Conservation (phyloP, 768 basidiomycete genomes). For the Collybia sp. region DNA sequence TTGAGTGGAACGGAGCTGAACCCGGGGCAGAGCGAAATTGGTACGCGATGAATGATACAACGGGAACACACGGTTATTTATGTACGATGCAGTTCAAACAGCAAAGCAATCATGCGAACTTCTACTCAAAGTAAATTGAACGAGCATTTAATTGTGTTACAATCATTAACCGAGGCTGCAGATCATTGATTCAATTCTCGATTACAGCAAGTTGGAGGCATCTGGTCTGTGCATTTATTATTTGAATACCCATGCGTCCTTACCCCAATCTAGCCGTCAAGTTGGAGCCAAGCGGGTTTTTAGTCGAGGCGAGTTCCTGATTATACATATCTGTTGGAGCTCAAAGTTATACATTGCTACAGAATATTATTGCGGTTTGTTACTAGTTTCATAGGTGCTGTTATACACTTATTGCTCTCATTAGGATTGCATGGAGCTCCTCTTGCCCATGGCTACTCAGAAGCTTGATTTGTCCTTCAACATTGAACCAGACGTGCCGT, state of each 20-base stretch:
- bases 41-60: slow-evolving; percentile 23
- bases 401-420: too few relatives aligned
- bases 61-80: neutral
- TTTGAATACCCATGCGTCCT: slow-evolving; percentile 1
- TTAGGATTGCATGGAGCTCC: slow-evolving; percentile 73
- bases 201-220: slow-evolving; percentile 78
- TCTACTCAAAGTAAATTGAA: slow-evolving; percentile 48
- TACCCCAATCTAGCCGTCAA: slow-evolving; percentile 48
- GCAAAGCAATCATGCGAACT: slow-evolving; percentile 77
- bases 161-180: slow-evolving; percentile 14
- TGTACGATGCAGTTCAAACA: slow-evolving; percentile 50
- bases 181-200: slow-evolving; percentile 78
- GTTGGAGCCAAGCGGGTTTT: slow-evolving; percentile 60
- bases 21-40: slow-evolving; percentile 65
- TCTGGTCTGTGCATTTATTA: slow-evolving; percentile 37
- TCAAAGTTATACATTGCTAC: neutral
- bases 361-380: slow-evolving; percentile 65
- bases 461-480: slow-evolving; percentile 73
- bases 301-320: slow-evolving; percentile 48
- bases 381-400: too few relatives aligned
- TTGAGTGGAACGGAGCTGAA: slow-evolving; percentile 68
- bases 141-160: neutral
- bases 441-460: slow-evolving; percentile 70
- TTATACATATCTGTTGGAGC: neutral
- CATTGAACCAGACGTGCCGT: slow-evolving; percentile 61